Evolutionary conservation across 1,139 yeast species (phyloP).

Genomic region (Scheffersomyces quercinus): DNA sequence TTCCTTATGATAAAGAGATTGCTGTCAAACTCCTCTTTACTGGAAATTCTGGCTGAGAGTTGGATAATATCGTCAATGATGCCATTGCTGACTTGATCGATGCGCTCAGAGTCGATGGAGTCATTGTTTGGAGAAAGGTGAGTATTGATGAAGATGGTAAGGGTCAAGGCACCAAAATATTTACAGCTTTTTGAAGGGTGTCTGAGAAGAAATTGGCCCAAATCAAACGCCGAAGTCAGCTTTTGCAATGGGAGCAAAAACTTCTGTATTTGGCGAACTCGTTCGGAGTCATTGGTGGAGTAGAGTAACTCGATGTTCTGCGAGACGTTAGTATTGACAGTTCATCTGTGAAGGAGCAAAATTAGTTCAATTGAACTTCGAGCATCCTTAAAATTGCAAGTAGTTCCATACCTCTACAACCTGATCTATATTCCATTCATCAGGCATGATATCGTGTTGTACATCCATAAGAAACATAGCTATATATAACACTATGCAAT

Average conservation of each 20-base stretch:
- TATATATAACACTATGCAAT: no score
- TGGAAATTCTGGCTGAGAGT: conserved; percentile 4
- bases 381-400: no score
- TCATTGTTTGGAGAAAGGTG: conserved; percentile 6
- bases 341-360: not conserved
- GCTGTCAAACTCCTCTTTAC: conserved; percentile 4
- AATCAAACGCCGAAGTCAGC: conserved; percentile 46
- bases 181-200: conserved; percentile 50
- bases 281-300: conserved; percentile 41
- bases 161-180: conserved; percentile 74
- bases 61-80: conserved; percentile 8
- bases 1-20: conserved; percentile 33
- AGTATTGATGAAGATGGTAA: conserved; percentile 56
- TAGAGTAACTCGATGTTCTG: conserved; percentile 43
- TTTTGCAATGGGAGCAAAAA: conserved; percentile 56
- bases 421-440: conserved; percentile 12
- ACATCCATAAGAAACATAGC: no score
- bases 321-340: conserved; percentile 4
- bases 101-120: conserved; percentile 2
- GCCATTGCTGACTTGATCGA: conserved; percentile 6
- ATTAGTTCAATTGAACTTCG: not conserved
- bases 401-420: conserved; percentile 10
- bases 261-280: conserved; percentile 49
- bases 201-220: conserved; percentile 52
- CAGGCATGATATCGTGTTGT: conserved; percentile 5